Evolutionary conservation across 148 eudicot genomes (phyloP).

Genomic region (Pouteria glomerata): DNA sequence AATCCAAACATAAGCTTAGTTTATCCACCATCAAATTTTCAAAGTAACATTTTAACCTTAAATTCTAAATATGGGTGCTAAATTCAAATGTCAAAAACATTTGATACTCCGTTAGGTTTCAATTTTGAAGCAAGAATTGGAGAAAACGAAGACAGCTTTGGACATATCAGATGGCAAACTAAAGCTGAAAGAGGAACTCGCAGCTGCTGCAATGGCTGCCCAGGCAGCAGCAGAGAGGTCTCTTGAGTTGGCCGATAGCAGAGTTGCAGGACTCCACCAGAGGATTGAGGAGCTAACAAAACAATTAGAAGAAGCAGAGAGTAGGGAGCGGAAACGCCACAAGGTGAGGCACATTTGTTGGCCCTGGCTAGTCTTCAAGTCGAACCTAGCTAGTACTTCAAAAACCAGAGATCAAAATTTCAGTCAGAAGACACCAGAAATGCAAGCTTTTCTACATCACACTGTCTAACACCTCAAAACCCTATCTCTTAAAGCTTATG

Average conservation of each 20-base stretch:
- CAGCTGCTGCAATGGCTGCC: constrained; percentile 62
- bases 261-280: constrained; percentile 36
- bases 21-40: too few species aligned
- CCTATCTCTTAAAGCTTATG: too few species aligned
- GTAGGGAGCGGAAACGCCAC: constrained; percentile 24
- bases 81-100: not conserved
- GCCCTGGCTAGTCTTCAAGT: constrained; percentile 51
- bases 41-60: not conserved
- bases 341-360: constrained; percentile 51
- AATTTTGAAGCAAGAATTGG: constrained; percentile 55
- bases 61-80: not conserved
- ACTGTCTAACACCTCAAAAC: constrained; percentile 13
- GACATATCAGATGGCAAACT: constrained; percentile 47
- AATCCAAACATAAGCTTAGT: too few species aligned
- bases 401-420: constrained; percentile 19
- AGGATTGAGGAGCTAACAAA: constrained; percentile 57
- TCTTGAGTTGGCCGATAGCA: constrained; percentile 55
- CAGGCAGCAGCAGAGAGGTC: constrained; percentile 67
- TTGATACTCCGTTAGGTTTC: constrained; percentile 25
- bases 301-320: constrained; percentile 49
- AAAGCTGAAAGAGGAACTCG: constrained; percentile 62
- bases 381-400: constrained; percentile 19
- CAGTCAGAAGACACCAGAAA: constrained; percentile 44
- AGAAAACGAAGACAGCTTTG: constrained; percentile 55
- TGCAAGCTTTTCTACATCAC: constrained; percentile 48